Evolutionary conservation across 495 filamentous ascomycete species (phyloP).

Genomic region (Xylaria nigripes): DNA sequence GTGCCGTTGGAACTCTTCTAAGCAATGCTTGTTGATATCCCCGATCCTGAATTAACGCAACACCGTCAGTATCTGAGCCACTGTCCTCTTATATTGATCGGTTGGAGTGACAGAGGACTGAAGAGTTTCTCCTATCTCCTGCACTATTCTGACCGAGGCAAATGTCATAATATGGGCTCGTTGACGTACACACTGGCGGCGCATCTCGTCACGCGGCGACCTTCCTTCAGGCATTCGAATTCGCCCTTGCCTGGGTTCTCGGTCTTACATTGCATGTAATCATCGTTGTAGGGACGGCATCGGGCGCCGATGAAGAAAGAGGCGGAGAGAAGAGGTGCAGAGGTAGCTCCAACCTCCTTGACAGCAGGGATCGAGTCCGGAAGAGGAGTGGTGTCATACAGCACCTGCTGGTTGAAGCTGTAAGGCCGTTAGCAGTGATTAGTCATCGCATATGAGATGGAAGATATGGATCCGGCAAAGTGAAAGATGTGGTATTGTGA

Average conservation of each 20-base stretch:
- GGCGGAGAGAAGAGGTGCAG: slow-evolving; percentile 82
- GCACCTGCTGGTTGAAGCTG: slow-evolving; percentile 88
- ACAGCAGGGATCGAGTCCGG: slow-evolving; percentile 85
- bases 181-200: slow-evolving; percentile 84
- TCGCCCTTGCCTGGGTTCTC: slow-evolving; percentile 82
- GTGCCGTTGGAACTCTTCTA: slow-evolving; percentile 82
- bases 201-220: slow-evolving; percentile 90
- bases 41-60: slow-evolving; percentile 52
- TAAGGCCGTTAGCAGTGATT: slow-evolving; percentile 14
- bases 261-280: slow-evolving; percentile 98
- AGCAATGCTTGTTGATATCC: slow-evolving; percentile 92
- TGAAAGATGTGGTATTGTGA: too few species aligned
- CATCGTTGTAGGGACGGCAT: slow-evolving; percentile 93
- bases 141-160: not conserved
- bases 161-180: not conserved
- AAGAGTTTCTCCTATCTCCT: too few species aligned
- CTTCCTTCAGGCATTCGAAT: slow-evolving; percentile 91
- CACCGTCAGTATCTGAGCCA: slow-evolving; percentile 1
- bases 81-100: not conserved
- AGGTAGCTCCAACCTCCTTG: slow-evolving; percentile 81
- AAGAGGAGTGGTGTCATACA: slow-evolving; percentile 93
- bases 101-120: not conserved
- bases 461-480: too few species aligned
- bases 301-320: slow-evolving; percentile 96
- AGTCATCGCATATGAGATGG: not conserved